A percentile compares a stretch with the other conserved stretches of the same genome.
phyloP scores from a whole-genome alignment of 1,284 basidiomycete genomes.

The Athelia sp. region DNA sequence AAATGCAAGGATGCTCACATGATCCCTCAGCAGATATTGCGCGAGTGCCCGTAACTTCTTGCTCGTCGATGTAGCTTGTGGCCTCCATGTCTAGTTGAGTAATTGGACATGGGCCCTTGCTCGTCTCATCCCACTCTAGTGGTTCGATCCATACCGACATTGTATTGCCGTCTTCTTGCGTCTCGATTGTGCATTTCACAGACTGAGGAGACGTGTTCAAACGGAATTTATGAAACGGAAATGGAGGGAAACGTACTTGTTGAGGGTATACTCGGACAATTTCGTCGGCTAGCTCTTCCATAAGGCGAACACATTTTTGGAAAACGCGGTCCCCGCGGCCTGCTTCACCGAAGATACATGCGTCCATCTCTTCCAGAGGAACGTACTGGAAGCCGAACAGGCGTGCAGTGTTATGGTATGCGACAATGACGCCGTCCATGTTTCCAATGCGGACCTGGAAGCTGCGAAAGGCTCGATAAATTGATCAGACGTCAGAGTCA shows the following conservation, averaged over 20 bases:
- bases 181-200: conserved; percentile 58
- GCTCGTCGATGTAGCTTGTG: conserved; percentile 12
- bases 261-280: conserved; percentile 62
- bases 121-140: conserved; percentile 35
- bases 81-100: conserved; percentile 35
- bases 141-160: conserved; percentile 70
- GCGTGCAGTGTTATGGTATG: conserved; percentile 88
- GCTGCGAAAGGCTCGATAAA: conserved; percentile 29
- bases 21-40: conserved; percentile 26
- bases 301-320: conserved; percentile 64
- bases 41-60: conserved; percentile 19
- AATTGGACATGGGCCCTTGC: conserved; percentile 28
- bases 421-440: conserved; percentile 96
- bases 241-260: conserved; percentile 41
- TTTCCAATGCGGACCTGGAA: conserved; percentile 95
- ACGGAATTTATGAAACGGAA: conserved; percentile 1
- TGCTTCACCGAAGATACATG: conserved; percentile 64
- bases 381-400: conserved; percentile 97
- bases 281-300: conserved; percentile 69
- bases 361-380: conserved; percentile 85
- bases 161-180: conserved; percentile 31
- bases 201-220: conserved; percentile 29
- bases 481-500: background rate
- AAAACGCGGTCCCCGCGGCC: conserved; percentile 74
- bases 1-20: background rate